Conservation (phyloP, 106 monocot species). For the Acanthochlamys bracteata region DNA sequence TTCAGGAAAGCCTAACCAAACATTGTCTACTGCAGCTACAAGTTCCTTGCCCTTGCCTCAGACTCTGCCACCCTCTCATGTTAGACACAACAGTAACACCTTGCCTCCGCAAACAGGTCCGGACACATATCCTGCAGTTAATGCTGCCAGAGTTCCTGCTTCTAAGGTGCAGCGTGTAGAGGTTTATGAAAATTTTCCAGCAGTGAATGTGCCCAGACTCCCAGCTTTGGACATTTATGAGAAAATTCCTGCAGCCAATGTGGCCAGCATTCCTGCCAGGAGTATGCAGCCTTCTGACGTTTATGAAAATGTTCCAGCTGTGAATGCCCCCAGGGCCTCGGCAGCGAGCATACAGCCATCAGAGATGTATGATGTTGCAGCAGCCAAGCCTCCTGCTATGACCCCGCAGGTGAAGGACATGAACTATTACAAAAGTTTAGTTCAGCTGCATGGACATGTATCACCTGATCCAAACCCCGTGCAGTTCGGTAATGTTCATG, state of each 20-base stretch:
- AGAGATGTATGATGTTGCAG: background rate
- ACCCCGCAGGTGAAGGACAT: slow-evolving; percentile 22
- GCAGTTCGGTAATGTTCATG: slow-evolving; percentile 10
- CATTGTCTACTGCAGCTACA: background rate
- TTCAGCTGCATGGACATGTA: slow-evolving; percentile 66
- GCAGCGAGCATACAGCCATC: background rate
- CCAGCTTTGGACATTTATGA: no score
- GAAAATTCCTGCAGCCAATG: background rate
- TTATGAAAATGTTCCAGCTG: no score
- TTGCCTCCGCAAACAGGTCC: background rate
- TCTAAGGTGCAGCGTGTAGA: background rate
- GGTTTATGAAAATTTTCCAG: background rate
- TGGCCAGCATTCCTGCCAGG: background rate
- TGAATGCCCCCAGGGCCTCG: no score
- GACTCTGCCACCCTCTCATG: background rate
- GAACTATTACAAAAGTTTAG: slow-evolving; percentile 59
- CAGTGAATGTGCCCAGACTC: background rate
- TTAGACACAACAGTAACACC: background rate
- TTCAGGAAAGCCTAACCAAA: slow-evolving; percentile 20
- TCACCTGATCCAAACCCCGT: slow-evolving; percentile 6
- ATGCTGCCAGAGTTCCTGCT: background rate
- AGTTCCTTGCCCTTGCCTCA: background rate
- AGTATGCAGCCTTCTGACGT: background rate
- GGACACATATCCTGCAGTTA: no score
- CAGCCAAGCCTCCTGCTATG: background rate